Base-by-base conservation (phyloP, 2,329 filamentous ascomycete genomes). In the Trichoderma citrinoviride region DNA sequence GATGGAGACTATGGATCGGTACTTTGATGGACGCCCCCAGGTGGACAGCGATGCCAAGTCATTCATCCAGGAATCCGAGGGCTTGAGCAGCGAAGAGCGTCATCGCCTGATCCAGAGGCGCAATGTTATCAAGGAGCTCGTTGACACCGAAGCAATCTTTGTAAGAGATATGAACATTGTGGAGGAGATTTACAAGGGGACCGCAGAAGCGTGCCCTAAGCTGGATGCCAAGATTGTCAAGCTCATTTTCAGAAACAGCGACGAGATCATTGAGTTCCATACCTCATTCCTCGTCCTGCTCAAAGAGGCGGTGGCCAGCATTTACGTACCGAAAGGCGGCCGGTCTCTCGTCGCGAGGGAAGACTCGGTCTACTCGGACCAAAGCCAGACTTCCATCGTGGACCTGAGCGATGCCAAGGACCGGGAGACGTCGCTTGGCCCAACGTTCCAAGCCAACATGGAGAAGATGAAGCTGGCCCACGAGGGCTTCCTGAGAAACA, bases 121-220 rank as follows among this genome's bases (percentile, higher is more conserved):
- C 62, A 87, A 96, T 74, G 87, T 96, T 54, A 90, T 98, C 71
- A 93, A 94, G 73, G 95, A 99, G 76, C 81, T 99, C 43, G 85
- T 97, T 52, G 93, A 97, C 72, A 99, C 95, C 0, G 95, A 99
- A 75, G 88, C 92, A 54, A 88, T 90, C 6, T 98, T 96, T 77
- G 88, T 96, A 64, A 87, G 92, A 68, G 95, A 99, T 75, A 94
- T 99, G 92, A 97, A 93, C 75, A 94, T 99, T 61, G 90, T 97
- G 2, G 92, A 96, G 73, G 93, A 98, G 73, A 98, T 99, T 62
- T 99, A 98, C 82, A 96, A 96, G 77, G 93, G 92, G 49, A 98
- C 95, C 0, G 91, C 92, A 1, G 88, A 90, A 70, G 90, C 90
- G 12, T 93, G 91, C 64, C 87, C 92, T 8, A 87, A 92, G 68